phyloP scores from a whole-genome alignment of 2,329 filamentous ascomycete genomes.

The Ascochyta lentis region DNA sequence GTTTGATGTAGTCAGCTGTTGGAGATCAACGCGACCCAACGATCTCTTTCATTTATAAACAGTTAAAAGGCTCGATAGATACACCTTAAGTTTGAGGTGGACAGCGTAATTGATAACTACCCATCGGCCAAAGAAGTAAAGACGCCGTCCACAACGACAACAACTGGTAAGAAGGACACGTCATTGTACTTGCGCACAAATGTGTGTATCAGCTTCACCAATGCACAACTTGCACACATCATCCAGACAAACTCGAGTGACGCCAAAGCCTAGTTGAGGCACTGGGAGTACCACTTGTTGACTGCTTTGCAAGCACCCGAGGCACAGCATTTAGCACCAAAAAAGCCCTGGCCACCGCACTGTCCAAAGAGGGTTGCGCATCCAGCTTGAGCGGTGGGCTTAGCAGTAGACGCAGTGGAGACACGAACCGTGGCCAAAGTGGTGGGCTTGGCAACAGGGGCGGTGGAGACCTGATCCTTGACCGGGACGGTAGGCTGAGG shows the following conservation, averaged over 20 bases:
- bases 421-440: slow-evolving; percentile 4
- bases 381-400: slow-evolving; percentile 7
- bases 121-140: too few species aligned
- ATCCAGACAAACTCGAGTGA: neutral
- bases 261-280: slow-evolving; percentile 1
- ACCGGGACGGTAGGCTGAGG: slow-evolving; percentile 8
- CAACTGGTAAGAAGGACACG: too few species aligned
- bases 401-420: neutral
- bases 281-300: slow-evolving; percentile 31
- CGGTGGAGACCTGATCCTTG: slow-evolving; percentile 18
- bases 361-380: slow-evolving; percentile 21
- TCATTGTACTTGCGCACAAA: too few species aligned
- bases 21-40: too few species aligned
- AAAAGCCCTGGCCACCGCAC: slow-evolving; percentile 25
- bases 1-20: too few species aligned
- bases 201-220: too few species aligned
- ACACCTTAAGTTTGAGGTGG: too few species aligned
- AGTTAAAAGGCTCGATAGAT: too few species aligned
- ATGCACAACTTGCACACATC: neutral
- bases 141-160: too few species aligned
- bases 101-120: too few species aligned
- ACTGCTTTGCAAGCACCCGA: slow-evolving; percentile 23
- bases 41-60: too few species aligned
- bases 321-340: slow-evolving; percentile 24
- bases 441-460: slow-evolving; percentile 9